Evolutionary conservation across 139 green algal genomes (phyloP), one percentile per base, ranked within the genome.

Genomic region (Coelastrella sp.): DNA sequence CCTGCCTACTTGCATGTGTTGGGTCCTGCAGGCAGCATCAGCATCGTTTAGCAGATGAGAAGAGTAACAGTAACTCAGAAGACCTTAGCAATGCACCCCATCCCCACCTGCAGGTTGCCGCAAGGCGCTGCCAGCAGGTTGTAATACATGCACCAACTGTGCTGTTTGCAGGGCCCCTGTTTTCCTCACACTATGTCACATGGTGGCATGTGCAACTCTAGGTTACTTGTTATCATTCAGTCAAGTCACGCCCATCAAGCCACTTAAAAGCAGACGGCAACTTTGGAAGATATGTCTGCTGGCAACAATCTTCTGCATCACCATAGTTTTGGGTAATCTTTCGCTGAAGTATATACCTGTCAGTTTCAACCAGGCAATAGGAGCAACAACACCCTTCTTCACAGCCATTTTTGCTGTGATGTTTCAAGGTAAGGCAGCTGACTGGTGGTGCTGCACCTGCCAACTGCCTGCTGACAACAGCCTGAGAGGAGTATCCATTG

Each of bases 321-420:
- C 96, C 7, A 97, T 99, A 12, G 97, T 99, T 20, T 92, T 97
- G 74, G 98, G 98, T 25, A 99, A 99, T 87, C 90, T 97, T 0
- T 97, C 93, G 1, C 92, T 99, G 14, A 93, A 94, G 90, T 94
- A 92, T n/a, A 97, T 94, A 90, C 97, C 97, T 17, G 96, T 99
- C 8, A 98, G 94, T 9, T 99, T 99, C 95, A 99, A 97, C 91
- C 98, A 99, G 92, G 97, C 96, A 1, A 95, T 99, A 76, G 98
- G 98, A 0, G 95, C 97, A 14, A 99, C 97, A 3, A 99, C 98
- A 7, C 98, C 98, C 6, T 97, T 97, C 88, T 99, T 99, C 92
- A 99, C 98, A 8, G 98, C 98, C 9, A 78, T 96, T 15, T 93
- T 99, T 20, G 93, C 95, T 6, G 93, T 93, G 35, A 4, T 95